These are phyloP conservation scores for Microbotryum saponariae DNA, from an alignment of 1,284 basidiomycete species.

Conservation along the genomic window DNA sequence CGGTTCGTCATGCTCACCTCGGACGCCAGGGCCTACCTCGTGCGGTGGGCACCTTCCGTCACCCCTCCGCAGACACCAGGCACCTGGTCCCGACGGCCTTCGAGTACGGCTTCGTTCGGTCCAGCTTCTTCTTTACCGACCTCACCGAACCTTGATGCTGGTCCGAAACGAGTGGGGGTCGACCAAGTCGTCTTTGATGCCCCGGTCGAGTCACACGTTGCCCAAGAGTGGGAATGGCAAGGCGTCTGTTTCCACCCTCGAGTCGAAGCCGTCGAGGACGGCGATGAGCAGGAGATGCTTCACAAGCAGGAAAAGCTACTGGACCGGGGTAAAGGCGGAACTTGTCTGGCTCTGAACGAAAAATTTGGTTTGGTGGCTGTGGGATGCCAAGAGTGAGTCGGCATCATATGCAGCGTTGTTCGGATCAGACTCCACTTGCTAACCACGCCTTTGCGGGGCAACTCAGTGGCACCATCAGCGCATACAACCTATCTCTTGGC, in stretches of 20 bases:
- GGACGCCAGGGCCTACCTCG: constrained; percentile 43
- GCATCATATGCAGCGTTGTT: background rate
- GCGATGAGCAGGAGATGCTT: background rate
- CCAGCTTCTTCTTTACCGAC: background rate
- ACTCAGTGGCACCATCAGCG: constrained; percentile 34
- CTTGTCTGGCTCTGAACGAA: constrained; percentile 6
- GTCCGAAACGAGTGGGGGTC: background rate
- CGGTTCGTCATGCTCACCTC: constrained; percentile 41
- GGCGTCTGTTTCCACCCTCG: constrained; percentile 45
- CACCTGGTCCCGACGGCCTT: constrained; percentile 2
- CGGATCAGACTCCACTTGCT: background rate
- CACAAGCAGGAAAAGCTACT: constrained; percentile 17
- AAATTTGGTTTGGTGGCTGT: constrained; percentile 24
- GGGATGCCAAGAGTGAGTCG: constrained; percentile 26
- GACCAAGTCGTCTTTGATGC: constrained; percentile 1
- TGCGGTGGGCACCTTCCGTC: constrained; percentile 34
- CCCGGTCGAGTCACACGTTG: constrained; percentile 5
- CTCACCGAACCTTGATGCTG: constrained; percentile 3
- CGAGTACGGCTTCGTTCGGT: background rate
- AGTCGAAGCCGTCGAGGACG: background rate
- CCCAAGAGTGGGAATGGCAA: constrained; percentile 58
- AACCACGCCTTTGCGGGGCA: background rate
- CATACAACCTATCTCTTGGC: constrained; percentile 27
- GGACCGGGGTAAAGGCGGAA: constrained; percentile 20
- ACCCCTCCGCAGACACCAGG: constrained; percentile 1